Percentiles rank a stretch among this genome's conserved stretches.
Conservation (phyloP, 1,139 yeast species). For the Taphrina deformans region DNA sequence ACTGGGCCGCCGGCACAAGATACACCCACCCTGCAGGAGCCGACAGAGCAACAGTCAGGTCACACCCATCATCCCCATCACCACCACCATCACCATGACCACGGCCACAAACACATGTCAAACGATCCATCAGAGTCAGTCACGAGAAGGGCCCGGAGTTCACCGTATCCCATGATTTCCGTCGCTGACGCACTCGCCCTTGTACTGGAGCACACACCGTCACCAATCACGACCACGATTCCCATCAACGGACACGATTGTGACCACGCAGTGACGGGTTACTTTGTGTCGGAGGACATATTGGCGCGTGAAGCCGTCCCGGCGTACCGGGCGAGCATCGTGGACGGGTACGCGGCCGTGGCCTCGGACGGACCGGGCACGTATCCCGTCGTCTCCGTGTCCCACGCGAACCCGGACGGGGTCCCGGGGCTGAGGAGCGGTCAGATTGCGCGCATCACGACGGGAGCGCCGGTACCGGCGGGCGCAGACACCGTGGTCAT, state of each 20-base stretch:
- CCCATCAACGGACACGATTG: background rate
- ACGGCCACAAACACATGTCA: constrained; percentile 40
- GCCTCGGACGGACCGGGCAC: constrained; percentile 51
- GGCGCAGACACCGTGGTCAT: constrained; percentile 57
- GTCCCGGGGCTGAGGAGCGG: constrained; percentile 42
- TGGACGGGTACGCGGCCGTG: constrained; percentile 56
- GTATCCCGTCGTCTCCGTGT: constrained; percentile 48
- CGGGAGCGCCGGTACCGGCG: constrained; percentile 56
- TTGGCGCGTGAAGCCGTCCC: constrained; percentile 50
- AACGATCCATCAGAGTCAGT: constrained; percentile 47
- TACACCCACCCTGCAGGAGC: background rate
- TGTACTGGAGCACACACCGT: constrained; percentile 39
- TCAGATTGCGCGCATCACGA: constrained; percentile 51
- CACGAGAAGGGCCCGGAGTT: constrained; percentile 49
- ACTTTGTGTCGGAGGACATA: constrained; percentile 50
- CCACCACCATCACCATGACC: constrained; percentile 37
- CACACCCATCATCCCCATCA: constrained; percentile 38
- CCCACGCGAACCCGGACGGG: constrained; percentile 48
- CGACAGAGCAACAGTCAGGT: constrained; percentile 32
- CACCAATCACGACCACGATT: constrained; percentile 41
- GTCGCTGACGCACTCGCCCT: constrained; percentile 48
- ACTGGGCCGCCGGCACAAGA: background rate
- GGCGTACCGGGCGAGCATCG: constrained; percentile 53
- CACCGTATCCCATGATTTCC: constrained; percentile 53
- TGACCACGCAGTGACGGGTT: background rate